Percentiles rank a stretch among this genome's conserved stretches.
phyloP scores from a whole-genome alignment of 148 eudicot genomes.

The Mesembryanthemum crystallinum region DNA sequence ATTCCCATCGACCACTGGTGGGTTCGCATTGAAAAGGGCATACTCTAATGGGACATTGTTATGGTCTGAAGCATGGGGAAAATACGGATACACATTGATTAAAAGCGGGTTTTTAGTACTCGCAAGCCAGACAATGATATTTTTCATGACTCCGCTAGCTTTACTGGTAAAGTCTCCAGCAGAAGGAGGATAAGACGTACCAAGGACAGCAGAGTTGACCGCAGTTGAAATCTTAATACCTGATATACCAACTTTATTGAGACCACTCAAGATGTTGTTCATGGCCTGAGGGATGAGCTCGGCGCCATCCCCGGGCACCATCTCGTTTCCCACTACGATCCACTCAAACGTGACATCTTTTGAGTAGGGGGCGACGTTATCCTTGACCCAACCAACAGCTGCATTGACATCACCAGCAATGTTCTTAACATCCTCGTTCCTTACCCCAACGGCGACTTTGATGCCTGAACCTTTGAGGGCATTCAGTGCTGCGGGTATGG shows the following conservation, averaged over 20 bases:
- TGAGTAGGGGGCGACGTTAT: conserved; percentile 11
- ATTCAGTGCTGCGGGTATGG: conserved; percentile 5
- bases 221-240: conserved; percentile 22
- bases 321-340: conserved; percentile 30
- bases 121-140: conserved; percentile 12
- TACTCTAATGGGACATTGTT: conserved; percentile 9
- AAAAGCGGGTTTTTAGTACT: conserved; percentile 21
- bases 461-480: conserved; percentile 22
- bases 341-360: conserved; percentile 14
- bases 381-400: conserved; percentile 19
- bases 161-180: conserved; percentile 10
- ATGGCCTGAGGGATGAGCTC: conserved; percentile 21
- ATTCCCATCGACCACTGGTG: conserved; percentile 29
- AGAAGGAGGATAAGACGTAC: conserved; percentile 22
- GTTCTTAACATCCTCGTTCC: conserved; percentile 8
- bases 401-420: conserved; percentile 9
- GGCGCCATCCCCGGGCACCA: conserved; percentile 14
- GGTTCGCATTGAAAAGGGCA: conserved; percentile 16
- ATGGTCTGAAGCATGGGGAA: conserved; percentile 3
- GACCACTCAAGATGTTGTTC: conserved; percentile 12
- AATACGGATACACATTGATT: conserved; percentile 27
- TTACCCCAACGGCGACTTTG: conserved; percentile 9
- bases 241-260: background rate
- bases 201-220: background rate
- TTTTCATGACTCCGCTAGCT: background rate